Conservation (phyloP, 495 filamentous ascomycete genomes). For the Zalerion maritima region DNA sequence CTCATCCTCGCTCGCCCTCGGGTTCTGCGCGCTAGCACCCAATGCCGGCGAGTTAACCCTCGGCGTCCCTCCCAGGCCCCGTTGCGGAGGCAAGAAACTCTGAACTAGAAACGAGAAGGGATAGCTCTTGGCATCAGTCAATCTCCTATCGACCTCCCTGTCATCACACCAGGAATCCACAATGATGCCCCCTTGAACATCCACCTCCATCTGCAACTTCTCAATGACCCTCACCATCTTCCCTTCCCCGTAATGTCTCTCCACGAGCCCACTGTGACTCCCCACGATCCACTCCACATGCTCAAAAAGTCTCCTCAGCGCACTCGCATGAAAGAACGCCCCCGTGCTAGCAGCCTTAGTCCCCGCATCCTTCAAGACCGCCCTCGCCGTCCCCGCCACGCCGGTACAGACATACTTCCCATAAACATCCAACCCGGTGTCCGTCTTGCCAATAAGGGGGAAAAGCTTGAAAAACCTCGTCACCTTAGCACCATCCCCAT, state of each 20-base stretch:
- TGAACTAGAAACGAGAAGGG: constrained; percentile 94
- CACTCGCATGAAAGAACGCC: constrained; percentile 76
- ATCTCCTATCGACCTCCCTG: constrained; percentile 60
- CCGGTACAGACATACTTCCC: constrained; percentile 90
- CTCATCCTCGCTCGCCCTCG: constrained; percentile 60
- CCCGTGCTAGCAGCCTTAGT: constrained; percentile 26
- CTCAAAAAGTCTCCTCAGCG: constrained; percentile 83
- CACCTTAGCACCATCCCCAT: constrained; percentile 70
- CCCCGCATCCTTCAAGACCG: constrained; percentile 51
- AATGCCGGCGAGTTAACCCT: constrained; percentile 50
- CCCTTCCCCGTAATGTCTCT: constrained; percentile 79
- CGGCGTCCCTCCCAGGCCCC: constrained; percentile 34
- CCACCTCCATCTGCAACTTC: constrained; percentile 80
- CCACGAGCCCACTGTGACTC: constrained; percentile 74
- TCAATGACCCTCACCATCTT: constrained; percentile 96
- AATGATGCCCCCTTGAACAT: constrained; percentile 94
- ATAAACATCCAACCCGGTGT: constrained; percentile 87
- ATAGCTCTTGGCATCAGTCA: constrained; percentile 92
- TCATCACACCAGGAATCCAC: constrained; percentile 93
- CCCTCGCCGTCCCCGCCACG: constrained; percentile 67
- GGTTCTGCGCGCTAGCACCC: constrained; percentile 32
- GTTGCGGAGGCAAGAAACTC: constrained; percentile 67
- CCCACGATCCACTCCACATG: constrained; percentile 95
- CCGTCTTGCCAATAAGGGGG: constrained; percentile 78
- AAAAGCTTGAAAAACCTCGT: constrained; percentile 98